A percentile compares a stretch with the other conserved stretches of the same genome.
Conservation (phyloP, 2,329 filamentous ascomycete genomes). For the Lasiodiplodia theobromae region DNA sequence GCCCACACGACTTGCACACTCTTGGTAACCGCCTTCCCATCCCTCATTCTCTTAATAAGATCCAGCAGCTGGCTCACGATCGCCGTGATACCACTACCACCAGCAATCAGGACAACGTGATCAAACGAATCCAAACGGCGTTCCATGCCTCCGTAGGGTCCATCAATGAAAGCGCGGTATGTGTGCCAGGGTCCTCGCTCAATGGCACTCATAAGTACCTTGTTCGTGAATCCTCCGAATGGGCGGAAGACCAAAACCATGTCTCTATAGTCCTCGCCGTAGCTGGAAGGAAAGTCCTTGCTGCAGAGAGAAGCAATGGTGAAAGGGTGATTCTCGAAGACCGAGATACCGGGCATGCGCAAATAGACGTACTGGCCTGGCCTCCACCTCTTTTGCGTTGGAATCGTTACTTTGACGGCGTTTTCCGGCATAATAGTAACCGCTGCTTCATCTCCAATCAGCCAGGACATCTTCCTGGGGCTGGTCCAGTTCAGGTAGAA, state of each 20-base stretch:
- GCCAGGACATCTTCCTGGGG: slow-evolving; percentile 78
- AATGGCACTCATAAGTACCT: slow-evolving; percentile 81
- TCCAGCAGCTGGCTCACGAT: slow-evolving; percentile 90
- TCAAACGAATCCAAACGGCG: slow-evolving; percentile 90
- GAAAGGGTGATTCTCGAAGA: slow-evolving; percentile 94
- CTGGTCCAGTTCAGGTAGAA: slow-evolving; percentile 91
- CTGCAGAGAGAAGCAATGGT: slow-evolving; percentile 93
- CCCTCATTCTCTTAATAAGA: slow-evolving; percentile 95
- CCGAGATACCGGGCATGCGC: slow-evolving; percentile 88
- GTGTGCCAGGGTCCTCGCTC: slow-evolving; percentile 89
- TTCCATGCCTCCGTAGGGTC: slow-evolving; percentile 94
- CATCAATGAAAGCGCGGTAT: slow-evolving; percentile 90
- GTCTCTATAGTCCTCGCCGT: slow-evolving; percentile 86
- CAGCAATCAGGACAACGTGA: slow-evolving; percentile 89
- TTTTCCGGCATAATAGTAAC: slow-evolving; percentile 90
- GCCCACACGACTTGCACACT: slow-evolving; percentile 95
- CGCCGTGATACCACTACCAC: slow-evolving; percentile 92
- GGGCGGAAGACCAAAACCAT: slow-evolving; percentile 92
- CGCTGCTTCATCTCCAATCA: slow-evolving; percentile 90
- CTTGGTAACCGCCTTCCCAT: slow-evolving; percentile 91
- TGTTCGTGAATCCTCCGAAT: slow-evolving; percentile 87
- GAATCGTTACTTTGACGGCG: slow-evolving; percentile 93
- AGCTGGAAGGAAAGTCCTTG: slow-evolving; percentile 90
- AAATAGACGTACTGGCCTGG: slow-evolving; percentile 95
- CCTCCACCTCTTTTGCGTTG: slow-evolving; percentile 90